These are phyloP conservation scores for Diplosphaera chodatii DNA, from an alignment of 139 green algal species.

Conservation along the genomic window DNA sequence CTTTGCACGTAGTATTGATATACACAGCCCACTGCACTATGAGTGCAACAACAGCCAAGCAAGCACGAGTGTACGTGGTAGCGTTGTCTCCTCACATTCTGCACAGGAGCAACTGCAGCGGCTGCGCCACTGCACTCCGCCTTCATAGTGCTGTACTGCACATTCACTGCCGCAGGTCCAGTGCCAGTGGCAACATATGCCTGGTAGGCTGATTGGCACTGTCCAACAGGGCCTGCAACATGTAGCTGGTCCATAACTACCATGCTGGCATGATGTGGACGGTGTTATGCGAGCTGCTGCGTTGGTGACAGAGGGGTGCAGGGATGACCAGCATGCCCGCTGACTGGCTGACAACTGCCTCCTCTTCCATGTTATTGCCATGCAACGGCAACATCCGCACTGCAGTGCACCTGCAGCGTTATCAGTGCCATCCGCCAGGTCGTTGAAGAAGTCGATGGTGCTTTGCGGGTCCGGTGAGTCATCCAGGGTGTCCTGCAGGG, in stretches of 20 bases:
- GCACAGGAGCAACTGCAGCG: not conserved
- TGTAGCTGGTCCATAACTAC: not conserved
- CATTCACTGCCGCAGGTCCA: not conserved
- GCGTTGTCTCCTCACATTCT: too few species aligned
- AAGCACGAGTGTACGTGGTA: too few species aligned
- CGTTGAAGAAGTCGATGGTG: not conserved
- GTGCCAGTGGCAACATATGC: not conserved
- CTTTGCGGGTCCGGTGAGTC: not conserved
- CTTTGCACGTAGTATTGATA: too few species aligned
- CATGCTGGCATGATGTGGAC: too few species aligned
- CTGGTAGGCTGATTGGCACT: not conserved
- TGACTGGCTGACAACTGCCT: too few species aligned
- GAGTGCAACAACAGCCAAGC: too few species aligned
- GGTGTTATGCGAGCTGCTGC: too few species aligned
- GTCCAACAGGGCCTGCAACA: not conserved
- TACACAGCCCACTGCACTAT: too few species aligned
- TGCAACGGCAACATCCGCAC: too few species aligned
- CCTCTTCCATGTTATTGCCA: too few species aligned
- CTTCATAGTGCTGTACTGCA: not conserved
- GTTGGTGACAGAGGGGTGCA: too few species aligned
- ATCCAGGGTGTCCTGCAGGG: not conserved
- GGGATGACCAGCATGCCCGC: too few species aligned
- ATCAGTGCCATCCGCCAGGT: not conserved
- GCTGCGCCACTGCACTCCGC: not conserved
- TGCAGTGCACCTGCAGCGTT: not conserved